Conservation (phyloP, 108 stramenopile genomes). For the Thalassiosira profunda region DNA sequence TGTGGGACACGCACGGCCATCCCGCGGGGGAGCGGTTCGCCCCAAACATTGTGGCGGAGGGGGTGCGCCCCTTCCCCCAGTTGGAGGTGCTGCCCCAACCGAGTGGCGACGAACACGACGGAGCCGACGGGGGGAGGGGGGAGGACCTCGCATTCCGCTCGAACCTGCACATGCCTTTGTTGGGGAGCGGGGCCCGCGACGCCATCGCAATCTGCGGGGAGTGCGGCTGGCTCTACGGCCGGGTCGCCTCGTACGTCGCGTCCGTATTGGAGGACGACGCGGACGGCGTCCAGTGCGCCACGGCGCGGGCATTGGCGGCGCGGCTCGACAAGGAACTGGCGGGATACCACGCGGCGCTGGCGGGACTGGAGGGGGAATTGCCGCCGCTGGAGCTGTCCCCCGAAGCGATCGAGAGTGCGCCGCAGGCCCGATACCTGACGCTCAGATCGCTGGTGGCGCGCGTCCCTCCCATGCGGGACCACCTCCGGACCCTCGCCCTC, state of each 20-base stretch:
- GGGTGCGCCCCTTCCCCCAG: constrained; percentile 12
- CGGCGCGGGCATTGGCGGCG: constrained; percentile 76
- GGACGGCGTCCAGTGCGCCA: constrained; percentile 57
- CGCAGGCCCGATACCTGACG: constrained; percentile 37
- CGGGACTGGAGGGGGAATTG: constrained; percentile 73
- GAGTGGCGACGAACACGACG: constrained; percentile 2
- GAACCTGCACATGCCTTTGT: constrained; percentile 26
- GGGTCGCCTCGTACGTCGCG: constrained; percentile 55
- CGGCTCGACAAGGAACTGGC: constrained; percentile 69
- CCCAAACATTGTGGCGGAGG: constrained; percentile 6
- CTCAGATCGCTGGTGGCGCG: constrained; percentile 76
- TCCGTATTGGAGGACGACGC: constrained; percentile 31
- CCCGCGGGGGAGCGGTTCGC: constrained; percentile 5
- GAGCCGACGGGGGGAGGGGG: constrained; percentile 9
- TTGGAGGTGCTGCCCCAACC: constrained; percentile 5
- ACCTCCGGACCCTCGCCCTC: constrained; percentile 73
- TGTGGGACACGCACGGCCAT: constrained; percentile 6
- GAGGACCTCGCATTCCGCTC: constrained; percentile 16
- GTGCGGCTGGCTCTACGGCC: constrained; percentile 86
- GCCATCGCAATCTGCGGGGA: constrained; percentile 78
- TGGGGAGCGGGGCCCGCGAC: constrained; percentile 74
- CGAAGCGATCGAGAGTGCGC: no score
- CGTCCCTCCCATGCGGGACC: constrained; percentile 56
- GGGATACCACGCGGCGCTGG: constrained; percentile 73
- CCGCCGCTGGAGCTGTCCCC: constrained; percentile 3